Conservation (phyloP, 129 eudicot genomes). For the Gnaphalium uliginosum region DNA sequence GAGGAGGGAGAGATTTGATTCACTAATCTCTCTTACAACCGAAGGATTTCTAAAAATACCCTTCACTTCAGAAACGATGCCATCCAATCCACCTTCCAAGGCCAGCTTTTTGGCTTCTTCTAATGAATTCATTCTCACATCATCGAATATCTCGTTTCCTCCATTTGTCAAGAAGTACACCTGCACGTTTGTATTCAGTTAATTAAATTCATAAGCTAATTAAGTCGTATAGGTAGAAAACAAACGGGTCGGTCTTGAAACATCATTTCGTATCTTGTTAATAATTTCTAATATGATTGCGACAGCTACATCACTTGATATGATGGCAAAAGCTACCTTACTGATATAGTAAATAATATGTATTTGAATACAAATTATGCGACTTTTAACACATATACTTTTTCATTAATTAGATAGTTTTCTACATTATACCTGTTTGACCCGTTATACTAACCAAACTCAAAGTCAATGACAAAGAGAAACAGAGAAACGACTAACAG, state of each 20-base stretch:
- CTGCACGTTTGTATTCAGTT: not conserved
- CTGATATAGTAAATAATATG: too few relatives aligned
- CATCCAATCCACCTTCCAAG: conserved; percentile 69
- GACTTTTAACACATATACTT: not conserved
- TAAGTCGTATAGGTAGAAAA: not conserved
- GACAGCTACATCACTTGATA: not conserved
- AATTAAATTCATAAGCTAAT: not conserved
- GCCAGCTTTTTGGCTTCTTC: conserved; percentile 77
- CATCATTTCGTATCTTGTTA: not conserved
- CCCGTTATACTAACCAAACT: too few relatives aligned
- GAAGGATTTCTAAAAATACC: conserved; percentile 76
- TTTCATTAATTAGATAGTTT: not conserved
- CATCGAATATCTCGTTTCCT: conserved; percentile 61
- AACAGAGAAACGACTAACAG: conserved; percentile 38
- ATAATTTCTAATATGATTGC: not conserved
- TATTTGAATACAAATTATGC: not conserved
- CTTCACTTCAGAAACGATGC: conserved; percentile 83
- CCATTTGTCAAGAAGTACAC: conserved; percentile 78
- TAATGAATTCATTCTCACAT: conserved; percentile 72
- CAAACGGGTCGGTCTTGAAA: not conserved
- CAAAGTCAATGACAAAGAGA: not conserved
- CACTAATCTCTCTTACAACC: conserved; percentile 69
- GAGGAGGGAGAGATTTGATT: conserved; percentile 68
- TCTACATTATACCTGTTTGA: not conserved
- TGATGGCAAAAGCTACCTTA: too few relatives aligned